Base-by-base conservation (phyloP, 148 eudicot species). In the Hydrangea macrophylla region DNA sequence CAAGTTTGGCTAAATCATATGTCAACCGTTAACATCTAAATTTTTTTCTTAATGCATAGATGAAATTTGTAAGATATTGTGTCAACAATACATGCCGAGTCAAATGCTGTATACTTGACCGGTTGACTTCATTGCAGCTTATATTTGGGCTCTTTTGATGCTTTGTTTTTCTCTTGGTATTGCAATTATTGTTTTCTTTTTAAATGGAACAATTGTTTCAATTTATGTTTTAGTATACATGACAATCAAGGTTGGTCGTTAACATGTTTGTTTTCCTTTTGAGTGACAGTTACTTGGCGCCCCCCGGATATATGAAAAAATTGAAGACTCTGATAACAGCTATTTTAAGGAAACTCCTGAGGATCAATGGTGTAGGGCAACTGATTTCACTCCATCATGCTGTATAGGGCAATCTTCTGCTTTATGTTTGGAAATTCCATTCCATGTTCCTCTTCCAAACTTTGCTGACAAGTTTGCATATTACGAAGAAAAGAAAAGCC, bases 341-440 rank as follows among this genome's bases (percentile, higher is more conserved):
- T 92, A 22, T 65, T 85, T 35, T 55, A 77, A 30, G 60, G 88
- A 87, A 45, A 65, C 55, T 31, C 83, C 76, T 33, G 89, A 87
- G 62, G 96, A 93, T 69, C 88, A 84, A 62, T 90, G 94, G 90
- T 64, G 84, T 58, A 78, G 96, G 70, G 73, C 96, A 55, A 89
- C 86, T 33, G 98, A 92, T 72, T 93, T 90, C 79, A 84, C 96
- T 18, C 60, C 78, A 23, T 80, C 75, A 59, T 55, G 64, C 25
- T 65, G 76, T 55, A 82, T 93, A 9, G 95, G 98, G 11, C 98
- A 88, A 12, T 90, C 98, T 10, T 80, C 98, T 22, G 76, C 75
- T 23, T 50, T 90, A 58, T 93, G 96, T 72, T 73, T 93, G 61
- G 79, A 86, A 79, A 77, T 93, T 77, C 84, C 90, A 35, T 17